These are phyloP conservation scores for Aspergillus campestris DNA, from an alignment of 495 filamentous ascomycete genomes.

Conservation along the genomic window DNA sequence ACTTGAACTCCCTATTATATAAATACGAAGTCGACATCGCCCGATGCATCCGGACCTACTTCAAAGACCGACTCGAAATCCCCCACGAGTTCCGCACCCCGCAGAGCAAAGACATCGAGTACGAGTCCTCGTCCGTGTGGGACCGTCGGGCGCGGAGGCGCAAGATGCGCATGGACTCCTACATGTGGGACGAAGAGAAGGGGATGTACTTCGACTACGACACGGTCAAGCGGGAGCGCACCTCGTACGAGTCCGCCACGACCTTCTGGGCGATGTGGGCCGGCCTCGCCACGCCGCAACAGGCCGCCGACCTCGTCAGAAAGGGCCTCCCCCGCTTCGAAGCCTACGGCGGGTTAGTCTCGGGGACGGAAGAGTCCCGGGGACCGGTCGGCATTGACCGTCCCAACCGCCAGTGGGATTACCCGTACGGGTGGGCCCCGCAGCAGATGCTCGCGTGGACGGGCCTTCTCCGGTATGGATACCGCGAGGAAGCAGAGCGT, in stretches of 20 bases:
- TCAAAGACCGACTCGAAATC: constrained; percentile 68
- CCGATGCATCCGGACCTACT: constrained; percentile 68
- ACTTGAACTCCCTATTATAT: constrained; percentile 87
- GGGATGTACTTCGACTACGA: constrained; percentile 98
- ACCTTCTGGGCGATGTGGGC: constrained; percentile 98
- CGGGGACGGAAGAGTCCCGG: constrained; percentile 78
- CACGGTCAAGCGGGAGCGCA: constrained; percentile 67
- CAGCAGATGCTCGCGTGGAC: constrained; percentile 98
- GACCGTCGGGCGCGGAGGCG: constrained; percentile 75
- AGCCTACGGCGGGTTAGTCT: constrained; percentile 77
- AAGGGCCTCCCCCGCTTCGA: constrained; percentile 80
- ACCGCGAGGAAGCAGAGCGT: constrained; percentile 76
- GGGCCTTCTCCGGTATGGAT: constrained; percentile 82
- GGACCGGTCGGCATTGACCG: constrained; percentile 70
- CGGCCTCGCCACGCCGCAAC: constrained; percentile 67
- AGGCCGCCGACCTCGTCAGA: constrained; percentile 68
- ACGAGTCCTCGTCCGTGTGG: constrained; percentile 79
- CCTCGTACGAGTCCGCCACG: constrained; percentile 74
- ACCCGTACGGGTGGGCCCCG: constrained; percentile 94
- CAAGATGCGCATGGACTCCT: constrained; percentile 74
- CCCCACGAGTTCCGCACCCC: constrained; percentile 66
- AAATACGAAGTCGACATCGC: constrained; percentile 94
- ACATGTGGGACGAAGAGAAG: constrained; percentile 79
- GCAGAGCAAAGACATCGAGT: constrained; percentile 46
- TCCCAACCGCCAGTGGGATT: constrained; percentile 96